Evolutionary conservation across 805 yeast species (phyloP), one percentile per base, ranked within the genome.

Genomic region (Starmera dryadoides): DNA sequence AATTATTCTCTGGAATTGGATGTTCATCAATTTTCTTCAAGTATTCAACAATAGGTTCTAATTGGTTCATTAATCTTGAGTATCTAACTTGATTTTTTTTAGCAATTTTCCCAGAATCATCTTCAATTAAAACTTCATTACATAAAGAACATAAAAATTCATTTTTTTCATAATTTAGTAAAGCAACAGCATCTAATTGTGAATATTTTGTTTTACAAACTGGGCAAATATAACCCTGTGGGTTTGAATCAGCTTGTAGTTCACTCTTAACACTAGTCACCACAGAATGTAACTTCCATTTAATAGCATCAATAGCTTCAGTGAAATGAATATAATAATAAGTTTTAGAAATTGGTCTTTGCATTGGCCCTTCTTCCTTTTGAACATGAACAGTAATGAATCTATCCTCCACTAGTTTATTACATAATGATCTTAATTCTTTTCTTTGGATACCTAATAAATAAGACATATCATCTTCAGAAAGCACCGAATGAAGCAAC

Each of bases 171-270:
- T 81, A 87, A 48, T 87, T 82, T 43, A 86, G 63, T 43, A 87
- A 59, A 14, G 95, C 77, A 16, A 91, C 78, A 3, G 95, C 96
- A 58, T 93, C 98, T 46, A 93, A 59, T 48, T 93, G 86, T 6
- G 89, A 73, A 53, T 81, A 89, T 57, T 84, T 82, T 16, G 84
- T 75, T 37, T 77, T 75, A 63, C 98, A 93, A 19, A 81, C 67
- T 8, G 95, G 89, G 57, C 98, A 93, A 42, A 86, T 73, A 56
- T 85, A 93, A 3, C 98, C 98, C 54, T 93, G 95, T 2, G 97
- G 95, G 49, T 87, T 89, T 20, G 87, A 79, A 52, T 82, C 85
- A 46, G 79, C 84, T 37, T 86, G 80, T 63, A 91, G 74, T 52
- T 88, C 95, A 46, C 83, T 86, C 55, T 86, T 86, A 40, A 89